Percentiles rank a stretch among this genome's conserved stretches.
phyloP scores from a whole-genome alignment of 208 protist genomes.

The Leishmania braziliensis region DNA sequence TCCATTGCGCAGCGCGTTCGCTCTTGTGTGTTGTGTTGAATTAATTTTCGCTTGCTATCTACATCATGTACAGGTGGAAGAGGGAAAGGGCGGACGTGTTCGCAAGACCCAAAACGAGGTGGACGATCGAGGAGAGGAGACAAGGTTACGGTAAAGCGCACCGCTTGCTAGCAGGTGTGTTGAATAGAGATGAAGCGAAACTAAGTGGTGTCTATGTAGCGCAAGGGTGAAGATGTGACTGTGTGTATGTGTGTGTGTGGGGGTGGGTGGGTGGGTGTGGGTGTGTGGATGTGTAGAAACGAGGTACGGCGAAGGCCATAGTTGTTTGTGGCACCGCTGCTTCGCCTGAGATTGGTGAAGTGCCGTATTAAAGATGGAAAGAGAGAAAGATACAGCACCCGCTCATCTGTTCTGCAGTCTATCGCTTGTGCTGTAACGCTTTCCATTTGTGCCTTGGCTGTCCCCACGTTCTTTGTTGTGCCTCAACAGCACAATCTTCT shows the following conservation, averaged over 20 bases:
- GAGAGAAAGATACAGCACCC: neutral
- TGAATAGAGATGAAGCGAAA: neutral
- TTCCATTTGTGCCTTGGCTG: neutral
- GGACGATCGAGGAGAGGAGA: neutral
- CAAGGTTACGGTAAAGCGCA: neutral
- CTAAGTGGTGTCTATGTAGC: neutral
- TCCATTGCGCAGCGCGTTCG: neutral
- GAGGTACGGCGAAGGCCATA: neutral
- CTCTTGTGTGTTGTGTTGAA: neutral
- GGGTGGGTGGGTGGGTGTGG: neutral
- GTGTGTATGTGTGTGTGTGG: neutral
- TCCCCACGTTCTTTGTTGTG: neutral
- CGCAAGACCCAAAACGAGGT: neutral
- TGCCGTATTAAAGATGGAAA: neutral
- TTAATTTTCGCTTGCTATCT: neutral
- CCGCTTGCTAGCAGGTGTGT: neutral
- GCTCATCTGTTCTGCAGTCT: neutral
- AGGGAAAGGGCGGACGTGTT: neutral
- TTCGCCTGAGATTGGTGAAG: neutral
- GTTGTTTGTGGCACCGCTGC: neutral
- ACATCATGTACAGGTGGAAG: neutral
- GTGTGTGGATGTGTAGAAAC: neutral
- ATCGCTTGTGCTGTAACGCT: neutral
- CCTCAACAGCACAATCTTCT: neutral
- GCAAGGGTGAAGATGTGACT: neutral